phyloP scores from a whole-genome alignment of 2,329 filamentous ascomycete genomes.

The Microcyclosporella mali region DNA sequence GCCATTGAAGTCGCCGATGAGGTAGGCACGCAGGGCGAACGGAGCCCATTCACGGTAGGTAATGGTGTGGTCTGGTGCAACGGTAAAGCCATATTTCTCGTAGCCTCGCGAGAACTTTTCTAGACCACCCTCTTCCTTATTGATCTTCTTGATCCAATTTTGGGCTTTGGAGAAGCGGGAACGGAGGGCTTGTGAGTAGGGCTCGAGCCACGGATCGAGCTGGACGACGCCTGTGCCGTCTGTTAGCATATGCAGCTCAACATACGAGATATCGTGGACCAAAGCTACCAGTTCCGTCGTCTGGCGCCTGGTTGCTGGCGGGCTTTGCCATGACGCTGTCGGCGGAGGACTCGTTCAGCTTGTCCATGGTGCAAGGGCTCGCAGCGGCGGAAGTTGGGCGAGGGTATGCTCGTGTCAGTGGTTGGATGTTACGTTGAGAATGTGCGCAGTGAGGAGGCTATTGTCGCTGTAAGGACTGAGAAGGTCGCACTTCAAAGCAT shows the following conservation, averaged over 20 bases:
- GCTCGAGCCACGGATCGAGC: conserved; percentile 83
- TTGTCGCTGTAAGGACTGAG: too few species aligned
- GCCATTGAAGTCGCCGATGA: conserved; percentile 92
- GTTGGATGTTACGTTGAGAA: background rate
- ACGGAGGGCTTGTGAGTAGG: conserved; percentile 72
- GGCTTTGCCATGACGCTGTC: conserved; percentile 42
- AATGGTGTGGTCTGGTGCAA: conserved; percentile 75
- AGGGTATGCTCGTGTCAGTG: background rate
- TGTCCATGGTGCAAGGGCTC: conserved; percentile 28
- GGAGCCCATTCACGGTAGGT: conserved; percentile 95
- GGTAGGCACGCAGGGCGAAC: conserved; percentile 73
- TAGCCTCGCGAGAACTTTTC: conserved; percentile 87
- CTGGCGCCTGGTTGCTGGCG: conserved; percentile 50
- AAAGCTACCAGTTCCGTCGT: conserved; percentile 63
- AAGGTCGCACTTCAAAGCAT: too few species aligned
- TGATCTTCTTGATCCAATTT: conserved; percentile 77
- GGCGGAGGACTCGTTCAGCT: conserved; percentile 40
- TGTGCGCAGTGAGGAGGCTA: too few species aligned
- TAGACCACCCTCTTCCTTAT: conserved; percentile 78
- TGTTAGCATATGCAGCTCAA: conserved; percentile 15
- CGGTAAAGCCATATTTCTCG: conserved; percentile 80
- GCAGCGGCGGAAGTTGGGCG: background rate
- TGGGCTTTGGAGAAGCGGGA: conserved; percentile 72
- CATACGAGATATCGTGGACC: background rate
- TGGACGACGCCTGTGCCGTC: conserved; percentile 65